These are phyloP conservation scores for Rhizopus delemar DNA, from an alignment of 371 early-diverging fungal genomes.

Conservation along the genomic window DNA sequence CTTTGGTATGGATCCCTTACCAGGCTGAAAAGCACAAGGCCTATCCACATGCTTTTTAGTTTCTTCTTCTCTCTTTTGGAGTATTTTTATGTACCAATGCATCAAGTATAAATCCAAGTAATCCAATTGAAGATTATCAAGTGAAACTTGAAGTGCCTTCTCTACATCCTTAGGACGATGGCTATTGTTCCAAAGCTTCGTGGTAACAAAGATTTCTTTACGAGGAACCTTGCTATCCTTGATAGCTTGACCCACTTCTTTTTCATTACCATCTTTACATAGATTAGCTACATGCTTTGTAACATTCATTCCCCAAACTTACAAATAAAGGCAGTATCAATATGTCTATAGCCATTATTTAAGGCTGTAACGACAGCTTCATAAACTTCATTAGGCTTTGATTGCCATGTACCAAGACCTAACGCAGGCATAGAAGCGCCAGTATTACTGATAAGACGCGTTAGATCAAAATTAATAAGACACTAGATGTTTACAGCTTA, in stretches of 20 bases:
- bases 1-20: constrained; percentile 30
- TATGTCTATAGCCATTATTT: constrained; percentile 27
- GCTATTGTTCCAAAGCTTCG: constrained; percentile 75
- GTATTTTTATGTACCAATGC: constrained; percentile 24
- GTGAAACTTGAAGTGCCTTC: constrained; percentile 47
- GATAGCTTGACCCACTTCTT: constrained; percentile 78
- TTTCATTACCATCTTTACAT: constrained; percentile 58
- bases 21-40: constrained; percentile 29
- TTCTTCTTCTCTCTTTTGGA: constrained; percentile 6
- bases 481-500: constrained; percentile 17
- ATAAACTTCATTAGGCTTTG: constrained; percentile 26
- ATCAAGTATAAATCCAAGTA: constrained; percentile 80
- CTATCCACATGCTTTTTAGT: constrained; percentile 12
- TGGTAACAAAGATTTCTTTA: constrained; percentile 80
- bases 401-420: constrained; percentile 41
- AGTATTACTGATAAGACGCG: constrained; percentile 20
- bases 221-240: constrained; percentile 59
- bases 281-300: no score
- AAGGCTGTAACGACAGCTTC: constrained; percentile 19
- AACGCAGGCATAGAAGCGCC: constrained; percentile 32
- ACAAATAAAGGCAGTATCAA: constrained; percentile 51
- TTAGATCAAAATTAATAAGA: neutral
- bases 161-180: constrained; percentile 55
- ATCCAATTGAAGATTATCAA: constrained; percentile 56
- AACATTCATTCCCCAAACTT: neutral